Conservation (phyloP, 805 yeast genomes). For the Starmerella powellii region DNA sequence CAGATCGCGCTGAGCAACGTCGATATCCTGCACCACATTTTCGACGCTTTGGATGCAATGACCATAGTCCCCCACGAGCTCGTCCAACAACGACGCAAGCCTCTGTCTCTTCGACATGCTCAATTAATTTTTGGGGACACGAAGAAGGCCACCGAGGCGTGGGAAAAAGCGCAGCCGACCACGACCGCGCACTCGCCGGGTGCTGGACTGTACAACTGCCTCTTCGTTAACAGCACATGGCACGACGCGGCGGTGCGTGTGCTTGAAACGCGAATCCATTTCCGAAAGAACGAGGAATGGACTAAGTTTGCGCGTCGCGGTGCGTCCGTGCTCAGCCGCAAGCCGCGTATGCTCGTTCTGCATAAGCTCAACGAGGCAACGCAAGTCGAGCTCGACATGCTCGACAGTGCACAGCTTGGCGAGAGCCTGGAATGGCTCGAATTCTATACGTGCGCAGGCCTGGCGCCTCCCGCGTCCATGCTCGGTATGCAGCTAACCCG, state of each 20-base stretch:
- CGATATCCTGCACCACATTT: constrained; percentile 54
- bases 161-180: constrained; percentile 24
- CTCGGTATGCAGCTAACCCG: constrained; percentile 35
- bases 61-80: constrained; percentile 49
- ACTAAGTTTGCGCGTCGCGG: constrained; percentile 30
- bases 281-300: constrained; percentile 40
- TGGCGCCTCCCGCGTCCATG: constrained; percentile 44
- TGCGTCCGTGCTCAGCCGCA: constrained; percentile 18
- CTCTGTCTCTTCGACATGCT: constrained; percentile 59
- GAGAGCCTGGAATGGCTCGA: constrained; percentile 55
- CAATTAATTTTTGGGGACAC: constrained; percentile 49
- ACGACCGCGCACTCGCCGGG: constrained; percentile 12
- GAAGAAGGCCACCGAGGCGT: constrained; percentile 38
- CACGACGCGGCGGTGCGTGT: constrained; percentile 42
- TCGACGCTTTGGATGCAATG: constrained; percentile 48
- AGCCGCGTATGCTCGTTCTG: constrained; percentile 40
- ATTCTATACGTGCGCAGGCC: constrained; percentile 67
- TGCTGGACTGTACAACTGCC: constrained; percentile 44
- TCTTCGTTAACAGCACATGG: constrained; percentile 62
- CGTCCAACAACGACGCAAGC: constrained; percentile 51
- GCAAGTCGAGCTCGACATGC: constrained; percentile 43
- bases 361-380: constrained; percentile 49
- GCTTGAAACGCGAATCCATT: constrained; percentile 44
- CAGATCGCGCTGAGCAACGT: constrained; percentile 53
- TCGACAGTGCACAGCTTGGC: constrained; percentile 35